phyloP scores from a whole-genome alignment of 768 basidiomycete genomes.

The Tricholoma hemisulphureum region DNA sequence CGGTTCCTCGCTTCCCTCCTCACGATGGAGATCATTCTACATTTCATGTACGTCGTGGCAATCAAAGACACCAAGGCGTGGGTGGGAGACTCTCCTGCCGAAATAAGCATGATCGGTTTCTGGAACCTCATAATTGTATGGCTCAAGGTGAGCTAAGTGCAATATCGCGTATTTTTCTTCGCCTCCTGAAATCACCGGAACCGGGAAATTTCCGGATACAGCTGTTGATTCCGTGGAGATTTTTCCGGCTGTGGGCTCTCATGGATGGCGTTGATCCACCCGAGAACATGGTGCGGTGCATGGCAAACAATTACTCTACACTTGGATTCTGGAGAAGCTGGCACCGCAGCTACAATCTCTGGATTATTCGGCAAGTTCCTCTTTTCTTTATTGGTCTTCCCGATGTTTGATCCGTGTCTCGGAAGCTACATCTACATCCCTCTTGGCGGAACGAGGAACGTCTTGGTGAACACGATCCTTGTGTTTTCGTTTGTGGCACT shows the following conservation, averaged over 20 bases:
- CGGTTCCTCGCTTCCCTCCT: conserved; percentile 73
- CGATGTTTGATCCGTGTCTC: background rate
- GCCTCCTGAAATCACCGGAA: background rate
- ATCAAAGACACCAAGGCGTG: conserved; percentile 90
- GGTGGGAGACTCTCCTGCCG: conserved; percentile 70
- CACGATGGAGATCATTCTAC: conserved; percentile 88
- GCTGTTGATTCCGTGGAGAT: conserved; percentile 94
- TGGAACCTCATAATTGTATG: conserved; percentile 97
- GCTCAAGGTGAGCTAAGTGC: conserved; percentile 70
- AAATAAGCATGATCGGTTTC: conserved; percentile 91
- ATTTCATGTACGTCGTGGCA: conserved; percentile 95
- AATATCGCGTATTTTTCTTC: background rate
- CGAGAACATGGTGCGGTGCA: conserved; percentile 98
- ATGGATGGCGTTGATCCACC: conserved; percentile 88
- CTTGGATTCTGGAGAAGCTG: conserved; percentile 94
- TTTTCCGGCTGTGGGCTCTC: conserved; percentile 94
- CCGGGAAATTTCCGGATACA: conserved; percentile 27
- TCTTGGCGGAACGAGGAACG: conserved; percentile 65
- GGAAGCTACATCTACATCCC: conserved; percentile 92
- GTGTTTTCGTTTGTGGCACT: conserved; percentile 96
- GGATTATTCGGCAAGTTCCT: conserved; percentile 74
- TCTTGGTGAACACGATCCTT: conserved; percentile 63
- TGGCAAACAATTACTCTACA: conserved; percentile 95
- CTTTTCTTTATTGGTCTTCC: background rate
- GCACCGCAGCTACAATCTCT: conserved; percentile 96